Conservation (phyloP, 2,329 filamentous ascomycete species). For the Cercospora sojina region DNA sequence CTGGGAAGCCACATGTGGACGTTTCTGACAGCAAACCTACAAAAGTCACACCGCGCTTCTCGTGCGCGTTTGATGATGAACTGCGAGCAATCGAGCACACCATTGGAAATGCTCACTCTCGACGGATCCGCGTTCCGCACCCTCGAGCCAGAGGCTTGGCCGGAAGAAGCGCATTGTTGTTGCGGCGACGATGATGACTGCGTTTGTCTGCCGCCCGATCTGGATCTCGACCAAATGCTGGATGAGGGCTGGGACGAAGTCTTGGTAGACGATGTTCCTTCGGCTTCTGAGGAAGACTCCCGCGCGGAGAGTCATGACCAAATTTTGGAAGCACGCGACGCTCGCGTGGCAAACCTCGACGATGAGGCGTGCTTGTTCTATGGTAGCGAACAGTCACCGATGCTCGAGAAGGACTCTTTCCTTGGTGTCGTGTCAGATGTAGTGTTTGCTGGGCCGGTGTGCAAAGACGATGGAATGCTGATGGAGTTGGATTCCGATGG, state of each 20-base stretch:
- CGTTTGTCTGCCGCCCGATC: not conserved
- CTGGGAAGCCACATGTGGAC: not conserved
- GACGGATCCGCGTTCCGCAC: not conserved
- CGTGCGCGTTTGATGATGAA: not conserved
- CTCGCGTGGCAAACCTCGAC: not conserved
- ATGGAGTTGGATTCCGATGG: not conserved
- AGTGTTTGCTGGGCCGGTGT: not conserved
- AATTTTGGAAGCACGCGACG: not conserved
- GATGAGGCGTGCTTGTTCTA: not conserved
- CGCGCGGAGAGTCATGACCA: not conserved
- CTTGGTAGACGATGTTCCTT: not conserved
- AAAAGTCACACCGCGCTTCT: not conserved
- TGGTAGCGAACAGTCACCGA: not conserved
- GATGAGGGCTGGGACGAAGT: not conserved
- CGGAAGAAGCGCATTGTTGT: not conserved
- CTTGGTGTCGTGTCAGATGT: not conserved
- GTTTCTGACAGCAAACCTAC: not conserved
- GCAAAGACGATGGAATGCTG: not conserved
- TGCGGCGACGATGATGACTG: not conserved
- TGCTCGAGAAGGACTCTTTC: not conserved
- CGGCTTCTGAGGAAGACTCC: not conserved
- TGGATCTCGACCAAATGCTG: not conserved
- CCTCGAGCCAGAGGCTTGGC: not conserved
- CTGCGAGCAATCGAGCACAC: not conserved
- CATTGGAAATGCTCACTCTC: not conserved